These are phyloP conservation scores for Conidiobolus coronatus DNA, from an alignment of 371 early-diverging fungal species.

Conservation along the genomic window DNA sequence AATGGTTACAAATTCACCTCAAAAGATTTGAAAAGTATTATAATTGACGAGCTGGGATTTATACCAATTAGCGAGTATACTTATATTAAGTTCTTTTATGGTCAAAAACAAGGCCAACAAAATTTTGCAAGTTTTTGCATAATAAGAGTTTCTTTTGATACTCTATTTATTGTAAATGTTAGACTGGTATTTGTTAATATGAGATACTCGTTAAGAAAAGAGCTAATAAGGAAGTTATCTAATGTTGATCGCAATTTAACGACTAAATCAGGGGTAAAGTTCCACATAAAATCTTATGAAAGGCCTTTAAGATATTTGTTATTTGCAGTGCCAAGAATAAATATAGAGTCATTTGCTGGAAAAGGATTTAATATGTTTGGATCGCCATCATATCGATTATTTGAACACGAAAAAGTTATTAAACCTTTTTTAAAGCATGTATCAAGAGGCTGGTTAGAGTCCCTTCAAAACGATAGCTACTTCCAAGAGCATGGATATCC, in stretches of 20 bases:
- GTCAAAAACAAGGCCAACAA: constrained; percentile 7
- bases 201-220: background rate
- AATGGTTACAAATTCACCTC: background rate
- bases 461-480: constrained; percentile 16
- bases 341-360: background rate
- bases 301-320: constrained; percentile 1
- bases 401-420: constrained; percentile 11
- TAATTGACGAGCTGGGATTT: background rate
- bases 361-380: background rate
- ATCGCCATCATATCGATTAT: background rate
- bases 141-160: constrained; percentile 3
- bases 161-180: background rate
- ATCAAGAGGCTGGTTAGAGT: constrained; percentile 43
- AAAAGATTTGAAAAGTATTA: background rate
- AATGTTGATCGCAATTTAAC: background rate
- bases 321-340: background rate
- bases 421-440: constrained; percentile 28
- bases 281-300: background rate
- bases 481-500: constrained; percentile 16
- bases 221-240: background rate
- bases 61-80: constrained; percentile 7
- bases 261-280: background rate
- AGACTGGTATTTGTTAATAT: constrained; percentile 3
- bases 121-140: constrained; percentile 14
- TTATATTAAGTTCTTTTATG: constrained; percentile 11